Percentiles rank a stretch among this genome's conserved stretches.
phyloP scores from a whole-genome alignment of 345 rosid species.

The Citrus reticulata region DNA sequence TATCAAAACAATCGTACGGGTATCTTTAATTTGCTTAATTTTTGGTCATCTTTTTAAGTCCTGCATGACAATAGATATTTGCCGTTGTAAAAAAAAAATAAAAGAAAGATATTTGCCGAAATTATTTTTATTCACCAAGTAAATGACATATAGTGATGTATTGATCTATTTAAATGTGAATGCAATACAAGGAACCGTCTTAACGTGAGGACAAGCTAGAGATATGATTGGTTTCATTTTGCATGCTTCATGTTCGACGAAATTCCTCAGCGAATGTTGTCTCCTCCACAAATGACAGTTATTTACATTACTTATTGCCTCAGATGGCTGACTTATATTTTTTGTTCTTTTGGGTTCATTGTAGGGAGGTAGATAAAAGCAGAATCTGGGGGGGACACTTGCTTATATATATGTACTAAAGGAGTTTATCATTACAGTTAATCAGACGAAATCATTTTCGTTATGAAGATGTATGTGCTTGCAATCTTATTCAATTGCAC shows the following conservation, averaged over 20 bases:
- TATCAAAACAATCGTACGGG: not conserved
- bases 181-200: not conserved
- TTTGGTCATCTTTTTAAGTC: not conserved
- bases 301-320: not conserved
- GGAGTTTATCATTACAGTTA: not conserved
- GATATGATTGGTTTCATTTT: not conserved
- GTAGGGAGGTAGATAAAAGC: not conserved
- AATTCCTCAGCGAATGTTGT: not conserved
- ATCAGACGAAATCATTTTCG: not conserved
- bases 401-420: not conserved
- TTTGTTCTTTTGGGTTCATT: not conserved
- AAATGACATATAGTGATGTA: not conserved
- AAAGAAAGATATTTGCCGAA: too few species aligned
- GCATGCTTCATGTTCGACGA: not conserved
- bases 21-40: not conserved
- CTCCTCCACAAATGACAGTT: not conserved
- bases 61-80: not conserved
- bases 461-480: slow-evolving; percentile 18
- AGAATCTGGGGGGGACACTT: not conserved
- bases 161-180: not conserved
- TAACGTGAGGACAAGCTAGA: not conserved
- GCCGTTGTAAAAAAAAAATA: not conserved
- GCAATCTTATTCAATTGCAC: not conserved
- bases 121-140: not conserved
- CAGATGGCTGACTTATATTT: not conserved